Conservation (phyloP, 1,284 basidiomycete genomes). For the Kwoniella shivajii region DNA sequence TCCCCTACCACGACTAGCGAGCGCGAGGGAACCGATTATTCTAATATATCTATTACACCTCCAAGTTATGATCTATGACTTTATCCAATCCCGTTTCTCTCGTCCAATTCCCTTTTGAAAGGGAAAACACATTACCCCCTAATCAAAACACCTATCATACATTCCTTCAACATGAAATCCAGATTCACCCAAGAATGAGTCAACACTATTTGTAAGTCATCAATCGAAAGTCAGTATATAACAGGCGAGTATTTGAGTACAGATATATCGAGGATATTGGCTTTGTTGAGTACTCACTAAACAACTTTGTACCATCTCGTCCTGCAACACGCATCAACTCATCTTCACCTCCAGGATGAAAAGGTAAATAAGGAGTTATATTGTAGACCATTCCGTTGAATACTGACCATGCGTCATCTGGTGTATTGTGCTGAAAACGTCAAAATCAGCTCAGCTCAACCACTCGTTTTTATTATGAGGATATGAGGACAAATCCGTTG, state of each 20-base stretch:
- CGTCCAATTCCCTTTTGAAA: too few species aligned
- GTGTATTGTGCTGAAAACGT: slow-evolving; percentile 47
- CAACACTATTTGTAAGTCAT: slow-evolving; percentile 48
- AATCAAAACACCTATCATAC: slow-evolving; percentile 85
- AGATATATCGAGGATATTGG: too few species aligned
- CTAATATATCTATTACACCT: too few species aligned
- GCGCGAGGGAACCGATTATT: too few species aligned
- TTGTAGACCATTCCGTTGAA: slow-evolving; percentile 97
- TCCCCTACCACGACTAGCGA: too few species aligned
- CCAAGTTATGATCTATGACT: too few species aligned
- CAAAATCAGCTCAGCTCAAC: slow-evolving; percentile 3
- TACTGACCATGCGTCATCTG: slow-evolving; percentile 90
- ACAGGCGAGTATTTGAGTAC: too few species aligned
- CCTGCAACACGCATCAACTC: slow-evolving; percentile 96
- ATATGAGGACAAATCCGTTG: background rate
- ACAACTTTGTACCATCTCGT: slow-evolving; percentile 88
- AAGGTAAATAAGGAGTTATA: slow-evolving; percentile 86
- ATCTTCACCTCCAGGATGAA: slow-evolving; percentile 91
- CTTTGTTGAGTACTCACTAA: slow-evolving; percentile 66
- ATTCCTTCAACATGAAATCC: slow-evolving; percentile 89
- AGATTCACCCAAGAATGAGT: slow-evolving; percentile 88
- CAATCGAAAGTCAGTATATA: background rate
- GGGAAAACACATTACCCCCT: too few species aligned
- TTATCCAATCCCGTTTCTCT: too few species aligned
- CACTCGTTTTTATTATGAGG: background rate